Evolutionary conservation across 495 filamentous ascomycete genomes (phyloP).

Genomic region (Lasiosphaeris hirsuta): DNA sequence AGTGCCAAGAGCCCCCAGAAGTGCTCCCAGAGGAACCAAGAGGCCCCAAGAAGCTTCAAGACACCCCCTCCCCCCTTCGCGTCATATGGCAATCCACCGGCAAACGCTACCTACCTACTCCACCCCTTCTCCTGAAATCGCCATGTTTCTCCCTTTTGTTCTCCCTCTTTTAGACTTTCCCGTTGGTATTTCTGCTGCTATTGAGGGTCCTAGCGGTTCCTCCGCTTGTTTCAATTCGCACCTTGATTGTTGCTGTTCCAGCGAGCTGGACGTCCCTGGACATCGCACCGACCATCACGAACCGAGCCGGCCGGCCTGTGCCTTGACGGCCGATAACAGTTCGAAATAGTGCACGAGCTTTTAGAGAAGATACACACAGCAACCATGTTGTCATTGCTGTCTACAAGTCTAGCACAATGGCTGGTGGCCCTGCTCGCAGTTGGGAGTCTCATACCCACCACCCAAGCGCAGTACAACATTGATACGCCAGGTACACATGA

Average conservation of each 20-base stretch:
- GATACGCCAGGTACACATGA: constrained; percentile 22
- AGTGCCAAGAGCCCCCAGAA: constrained; percentile 11
- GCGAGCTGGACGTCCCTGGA: too few relatives aligned
- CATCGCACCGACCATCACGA: too few relatives aligned
- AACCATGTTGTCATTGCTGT: not conserved
- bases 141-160: constrained; percentile 11
- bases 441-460: constrained; percentile 15
- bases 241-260: not conserved
- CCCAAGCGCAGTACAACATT: constrained; percentile 23
- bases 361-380: not conserved
- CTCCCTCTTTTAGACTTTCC: constrained; percentile 4
- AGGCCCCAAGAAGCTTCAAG: not conserved
- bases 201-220: constrained; percentile 12
- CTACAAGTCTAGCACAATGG: constrained; percentile 15
- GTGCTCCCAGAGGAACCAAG: not conserved
- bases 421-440: constrained; percentile 19
- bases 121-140: constrained; percentile 6
- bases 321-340: too few relatives aligned
- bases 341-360: not conserved
- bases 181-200: constrained; percentile 2
- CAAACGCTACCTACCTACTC: constrained; percentile 8
- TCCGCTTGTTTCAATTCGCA: constrained; percentile 14
- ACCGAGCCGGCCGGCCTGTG: too few relatives aligned
- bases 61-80: constrained; percentile 12
- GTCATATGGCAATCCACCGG: not conserved